phyloP scores from a whole-genome alignment of 2,329 filamentous ascomycete species.

The Tolypocladium endophyticum region DNA sequence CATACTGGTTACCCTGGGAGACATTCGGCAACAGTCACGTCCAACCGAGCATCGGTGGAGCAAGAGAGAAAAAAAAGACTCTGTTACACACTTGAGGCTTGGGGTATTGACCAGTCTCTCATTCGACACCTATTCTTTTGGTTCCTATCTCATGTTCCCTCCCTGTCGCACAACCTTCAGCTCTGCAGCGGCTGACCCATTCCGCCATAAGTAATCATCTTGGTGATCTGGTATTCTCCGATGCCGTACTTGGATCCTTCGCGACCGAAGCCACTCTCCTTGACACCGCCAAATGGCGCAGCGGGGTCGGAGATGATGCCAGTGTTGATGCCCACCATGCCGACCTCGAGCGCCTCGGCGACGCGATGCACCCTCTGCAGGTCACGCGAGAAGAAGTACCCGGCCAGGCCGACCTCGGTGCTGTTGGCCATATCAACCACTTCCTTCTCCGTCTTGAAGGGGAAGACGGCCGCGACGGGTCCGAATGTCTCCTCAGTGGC shows the following conservation, averaged over 20 bases:
- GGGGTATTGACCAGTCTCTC: neutral
- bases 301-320: conserved; percentile 52
- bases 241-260: conserved; percentile 72
- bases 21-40: neutral
- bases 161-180: conserved; percentile 5
- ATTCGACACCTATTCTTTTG: neutral
- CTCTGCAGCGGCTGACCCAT: conserved; percentile 45
- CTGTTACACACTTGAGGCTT: neutral
- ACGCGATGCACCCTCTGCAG: conserved; percentile 49
- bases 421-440: conserved; percentile 76
- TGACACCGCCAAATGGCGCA: conserved; percentile 66
- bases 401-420: conserved; percentile 78
- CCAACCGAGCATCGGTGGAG: neutral
- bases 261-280: conserved; percentile 70
- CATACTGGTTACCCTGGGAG: neutral
- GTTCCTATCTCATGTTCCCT: neutral
- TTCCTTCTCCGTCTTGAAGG: conserved; percentile 80
- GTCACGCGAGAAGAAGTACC: conserved; percentile 78
- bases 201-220: conserved; percentile 48
- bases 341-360: conserved; percentile 64
- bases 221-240: conserved; percentile 64
- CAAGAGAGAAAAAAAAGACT: no score
- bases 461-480: conserved; percentile 81
- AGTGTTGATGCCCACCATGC: conserved; percentile 81
- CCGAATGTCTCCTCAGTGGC: conserved; percentile 90